Evolutionary conservation across 257 asterid species (phyloP).

Genomic region (Solanum lycopersicoides): DNA sequence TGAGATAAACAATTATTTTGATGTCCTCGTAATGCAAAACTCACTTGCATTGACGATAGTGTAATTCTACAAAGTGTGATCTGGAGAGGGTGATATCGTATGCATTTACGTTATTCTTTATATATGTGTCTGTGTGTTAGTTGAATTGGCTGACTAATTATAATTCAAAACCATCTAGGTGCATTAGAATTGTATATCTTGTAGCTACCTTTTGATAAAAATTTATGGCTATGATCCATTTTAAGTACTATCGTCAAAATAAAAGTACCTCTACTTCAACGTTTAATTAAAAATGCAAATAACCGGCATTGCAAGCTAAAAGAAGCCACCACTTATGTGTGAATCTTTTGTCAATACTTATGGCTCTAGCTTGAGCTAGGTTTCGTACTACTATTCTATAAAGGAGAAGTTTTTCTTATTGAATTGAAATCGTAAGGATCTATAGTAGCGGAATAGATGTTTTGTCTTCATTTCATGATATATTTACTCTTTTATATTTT

Average conservation of each 20-base stretch:
- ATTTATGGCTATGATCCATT: neutral
- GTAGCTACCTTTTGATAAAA: neutral
- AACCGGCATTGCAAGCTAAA: neutral
- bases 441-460: accelerated
- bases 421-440: neutral
- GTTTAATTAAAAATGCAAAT: neutral
- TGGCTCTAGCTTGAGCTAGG: neutral
- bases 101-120: neutral
- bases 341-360: neutral
- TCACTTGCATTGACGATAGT: neutral
- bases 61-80: neutral
- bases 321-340: neutral
- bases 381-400: neutral
- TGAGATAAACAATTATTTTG: neutral
- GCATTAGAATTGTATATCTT: neutral
- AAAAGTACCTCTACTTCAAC: neutral
- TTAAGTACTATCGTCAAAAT: neutral
- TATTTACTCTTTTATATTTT: neutral
- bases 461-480: neutral
- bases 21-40: neutral
- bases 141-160: neutral
- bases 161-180: neutral
- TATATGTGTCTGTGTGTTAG: neutral
- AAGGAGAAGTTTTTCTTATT: neutral
- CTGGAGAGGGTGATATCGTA: neutral